Evolutionary conservation across 345 rosid genomes (phyloP).

Genomic region (Dovyalis caffra): DNA sequence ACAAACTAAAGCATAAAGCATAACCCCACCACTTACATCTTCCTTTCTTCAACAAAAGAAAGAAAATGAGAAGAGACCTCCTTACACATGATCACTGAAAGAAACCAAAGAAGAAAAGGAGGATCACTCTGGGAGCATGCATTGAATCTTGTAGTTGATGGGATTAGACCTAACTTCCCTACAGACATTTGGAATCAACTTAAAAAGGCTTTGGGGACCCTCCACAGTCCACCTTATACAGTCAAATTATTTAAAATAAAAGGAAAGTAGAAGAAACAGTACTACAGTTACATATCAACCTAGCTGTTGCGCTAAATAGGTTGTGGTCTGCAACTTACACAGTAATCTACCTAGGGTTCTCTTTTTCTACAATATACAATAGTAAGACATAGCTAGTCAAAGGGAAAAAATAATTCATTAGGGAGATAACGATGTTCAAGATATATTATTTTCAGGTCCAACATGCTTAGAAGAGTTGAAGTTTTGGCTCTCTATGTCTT

Average conservation of each 20-base stretch:
- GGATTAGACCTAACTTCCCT: slow-evolving; percentile 5
- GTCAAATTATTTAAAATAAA: background rate
- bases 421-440: slow-evolving; percentile 3
- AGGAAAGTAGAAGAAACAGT: background rate
- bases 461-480: slow-evolving; percentile 8
- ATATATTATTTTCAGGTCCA: background rate
- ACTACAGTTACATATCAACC: background rate
- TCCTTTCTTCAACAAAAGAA: background rate
- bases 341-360: background rate
- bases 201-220: slow-evolving; percentile 6
- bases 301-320: background rate
- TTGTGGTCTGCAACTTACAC: background rate
- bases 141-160: slow-evolving; percentile 16
- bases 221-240: background rate
- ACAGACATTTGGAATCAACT: background rate
- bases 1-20: slow-evolving; percentile 9
- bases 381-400: too few species aligned
- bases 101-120: background rate
- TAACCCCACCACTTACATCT: slow-evolving; percentile 22
- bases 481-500: slow-evolving; percentile 40
- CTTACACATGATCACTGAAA: background rate
- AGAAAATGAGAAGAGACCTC: background rate
- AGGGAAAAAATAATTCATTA: too few species aligned
- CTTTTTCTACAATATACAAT: background rate
- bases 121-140: slow-evolving; percentile 1